Conservation (phyloP, 139 green algal genomes). For the Chara braunii region DNA sequence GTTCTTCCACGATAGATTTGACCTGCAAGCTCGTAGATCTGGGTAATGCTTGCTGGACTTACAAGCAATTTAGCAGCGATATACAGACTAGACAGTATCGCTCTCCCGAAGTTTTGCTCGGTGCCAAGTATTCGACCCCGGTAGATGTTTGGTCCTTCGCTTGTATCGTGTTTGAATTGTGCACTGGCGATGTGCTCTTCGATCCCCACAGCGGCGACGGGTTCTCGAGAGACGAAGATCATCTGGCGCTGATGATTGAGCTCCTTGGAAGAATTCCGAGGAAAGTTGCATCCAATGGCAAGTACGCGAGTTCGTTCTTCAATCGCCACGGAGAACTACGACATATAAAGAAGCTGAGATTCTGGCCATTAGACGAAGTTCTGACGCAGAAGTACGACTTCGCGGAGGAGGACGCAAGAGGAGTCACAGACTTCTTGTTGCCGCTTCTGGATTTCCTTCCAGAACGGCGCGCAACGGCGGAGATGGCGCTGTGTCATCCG, state of each 20-base stretch:
- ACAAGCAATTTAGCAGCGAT: slow-evolving; percentile 93
- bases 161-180: slow-evolving; percentile 95
- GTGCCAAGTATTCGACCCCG: slow-evolving; percentile 74
- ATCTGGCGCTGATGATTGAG: slow-evolving; percentile 95
- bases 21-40: slow-evolving; percentile 92
- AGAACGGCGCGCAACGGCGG: slow-evolving; percentile 70
- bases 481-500: slow-evolving; percentile 75
- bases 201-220: slow-evolving; percentile 65
- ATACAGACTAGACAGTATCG: slow-evolving; percentile 95
- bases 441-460: slow-evolving; percentile 86
- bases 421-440: slow-evolving; percentile 73
- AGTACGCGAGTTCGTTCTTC: slow-evolving; percentile 81
- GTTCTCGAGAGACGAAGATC: slow-evolving; percentile 89
- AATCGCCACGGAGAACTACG: slow-evolving; percentile 78
- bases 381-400: slow-evolving; percentile 90
- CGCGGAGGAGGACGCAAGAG: slow-evolving; percentile 59
- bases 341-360: slow-evolving; percentile 80
- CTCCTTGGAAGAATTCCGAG: slow-evolving; percentile 77
- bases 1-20: no score
- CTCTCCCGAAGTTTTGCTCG: slow-evolving; percentile 75
- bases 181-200: slow-evolving; percentile 96
- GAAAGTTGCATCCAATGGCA: slow-evolving; percentile 61
- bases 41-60: slow-evolving; percentile 95
- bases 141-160: slow-evolving; percentile 94
- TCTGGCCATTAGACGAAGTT: slow-evolving; percentile 83